Percentiles rank a stretch among this genome's conserved stretches.
Evolutionary conservation across 345 rosid species (phyloP).

Genomic region (Atalantia buxifolia): DNA sequence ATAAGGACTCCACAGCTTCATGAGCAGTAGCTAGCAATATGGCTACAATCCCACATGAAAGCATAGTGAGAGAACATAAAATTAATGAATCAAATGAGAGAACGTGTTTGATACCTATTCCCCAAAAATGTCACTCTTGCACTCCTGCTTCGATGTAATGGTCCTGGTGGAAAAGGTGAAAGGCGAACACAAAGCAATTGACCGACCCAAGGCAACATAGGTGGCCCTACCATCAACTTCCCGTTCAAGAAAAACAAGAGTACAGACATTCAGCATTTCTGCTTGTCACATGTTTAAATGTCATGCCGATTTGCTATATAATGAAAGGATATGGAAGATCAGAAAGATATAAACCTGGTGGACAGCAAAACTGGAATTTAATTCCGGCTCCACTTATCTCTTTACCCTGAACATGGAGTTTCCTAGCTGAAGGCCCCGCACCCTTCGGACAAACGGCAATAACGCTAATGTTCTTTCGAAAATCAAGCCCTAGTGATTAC

Average conservation of each 20-base stretch:
- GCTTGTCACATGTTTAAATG: neutral
- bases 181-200: conserved; percentile 64
- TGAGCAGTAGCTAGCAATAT: conserved; percentile 88
- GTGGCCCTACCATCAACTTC: conserved; percentile 66
- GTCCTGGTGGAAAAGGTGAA: conserved; percentile 38
- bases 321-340: neutral
- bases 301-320: neutral
- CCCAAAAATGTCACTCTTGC: conserved; percentile 56
- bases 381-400: conserved; percentile 45
- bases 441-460: conserved; percentile 51
- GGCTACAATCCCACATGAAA: conserved; percentile 44
- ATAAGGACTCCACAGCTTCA: conserved; percentile 76
- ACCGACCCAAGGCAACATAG: conserved; percentile 65
- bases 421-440: conserved; percentile 48
- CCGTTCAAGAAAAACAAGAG: conserved; percentile 14
- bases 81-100: neutral
- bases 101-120: conserved; percentile 37
- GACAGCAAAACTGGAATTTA: conserved; percentile 35
- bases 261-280: neutral
- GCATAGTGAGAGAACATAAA: neutral
- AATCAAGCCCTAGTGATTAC: conserved; percentile 37
- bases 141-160: conserved; percentile 60
- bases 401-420: conserved; percentile 52
- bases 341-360: conserved; percentile 33
- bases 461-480: conserved; percentile 44